These are phyloP conservation scores for Chrysosphaeria jannelii DNA, from an alignment of 2,329 filamentous ascomycete genomes.

Conservation along the genomic window DNA sequence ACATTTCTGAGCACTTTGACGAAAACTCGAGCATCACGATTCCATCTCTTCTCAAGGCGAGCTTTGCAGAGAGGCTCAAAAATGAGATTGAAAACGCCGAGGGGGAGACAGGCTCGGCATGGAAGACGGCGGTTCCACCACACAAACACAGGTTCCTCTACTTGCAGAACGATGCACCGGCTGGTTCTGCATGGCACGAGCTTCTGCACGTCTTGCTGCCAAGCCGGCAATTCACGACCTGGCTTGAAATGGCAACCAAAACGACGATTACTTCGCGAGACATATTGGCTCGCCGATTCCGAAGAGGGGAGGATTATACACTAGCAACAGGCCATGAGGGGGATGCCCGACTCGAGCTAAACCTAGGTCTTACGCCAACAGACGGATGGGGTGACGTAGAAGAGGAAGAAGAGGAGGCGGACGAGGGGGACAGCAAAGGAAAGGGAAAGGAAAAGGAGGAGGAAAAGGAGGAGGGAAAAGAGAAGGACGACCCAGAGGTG, in stretches of 20 bases:
- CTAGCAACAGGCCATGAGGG: constrained; percentile 62
- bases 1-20: constrained; percentile 49
- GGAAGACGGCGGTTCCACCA: constrained; percentile 59
- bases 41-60: constrained; percentile 44
- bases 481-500: constrained; percentile 13
- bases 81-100: constrained; percentile 40
- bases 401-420: constrained; percentile 15
- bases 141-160: constrained; percentile 91
- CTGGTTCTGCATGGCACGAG: constrained; percentile 35
- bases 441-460: constrained; percentile 4
- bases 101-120: constrained; percentile 12
- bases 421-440: constrained; percentile 6
- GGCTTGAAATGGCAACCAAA: constrained; percentile 60
- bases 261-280: constrained; percentile 44
- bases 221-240: constrained; percentile 61
- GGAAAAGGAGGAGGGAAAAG: constrained; percentile 7
- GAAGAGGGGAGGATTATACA: constrained; percentile 68
- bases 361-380: constrained; percentile 61
- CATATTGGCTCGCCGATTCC: constrained; percentile 61
- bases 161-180: constrained; percentile 20
- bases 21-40: constrained; percentile 65
- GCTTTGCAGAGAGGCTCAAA: constrained; percentile 43
- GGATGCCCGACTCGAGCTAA: constrained; percentile 58
- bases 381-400: constrained; percentile 42
- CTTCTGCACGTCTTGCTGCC: constrained; percentile 60